A percentile compares a stretch with the other conserved stretches of the same genome.
Conservation (phyloP, 2,329 filamentous ascomycete species). For the Alternaria consortialis region DNA sequence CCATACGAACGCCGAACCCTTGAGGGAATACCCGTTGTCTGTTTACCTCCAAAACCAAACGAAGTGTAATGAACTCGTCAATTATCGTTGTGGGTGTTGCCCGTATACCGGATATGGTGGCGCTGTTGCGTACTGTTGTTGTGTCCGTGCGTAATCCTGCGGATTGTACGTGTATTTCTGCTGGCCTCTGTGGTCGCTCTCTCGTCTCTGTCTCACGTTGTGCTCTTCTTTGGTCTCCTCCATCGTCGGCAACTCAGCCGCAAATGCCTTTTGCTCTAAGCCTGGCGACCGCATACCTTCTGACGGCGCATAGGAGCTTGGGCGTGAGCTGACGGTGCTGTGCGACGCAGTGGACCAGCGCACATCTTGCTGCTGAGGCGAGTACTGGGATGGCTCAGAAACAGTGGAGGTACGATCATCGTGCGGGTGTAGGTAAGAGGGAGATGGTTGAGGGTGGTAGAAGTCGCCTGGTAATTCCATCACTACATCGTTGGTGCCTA, state of each 20-base stretch:
- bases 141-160: slow-evolving; percentile 41
- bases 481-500: slow-evolving; percentile 44
- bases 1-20: background rate
- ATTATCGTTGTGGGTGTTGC: background rate
- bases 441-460: slow-evolving; percentile 46
- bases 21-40: background rate
- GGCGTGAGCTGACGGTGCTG: slow-evolving; percentile 41
- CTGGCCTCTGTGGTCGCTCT: slow-evolving; percentile 20
- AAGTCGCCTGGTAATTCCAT: slow-evolving; percentile 57
- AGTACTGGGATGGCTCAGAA: slow-evolving; percentile 32
- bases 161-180: slow-evolving; percentile 48
- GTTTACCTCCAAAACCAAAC: background rate
- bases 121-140: slow-evolving; percentile 19
- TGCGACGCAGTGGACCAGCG: slow-evolving; percentile 47
- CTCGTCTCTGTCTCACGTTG: slow-evolving; percentile 26
- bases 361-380: slow-evolving; percentile 38
- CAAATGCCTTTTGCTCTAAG: slow-evolving; percentile 46
- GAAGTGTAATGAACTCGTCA: background rate
- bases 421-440: slow-evolving; percentile 38
- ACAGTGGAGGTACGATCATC: slow-evolving; percentile 33
- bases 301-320: slow-evolving; percentile 47
- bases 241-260: slow-evolving; percentile 48
- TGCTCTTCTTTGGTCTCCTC: slow-evolving; percentile 49
- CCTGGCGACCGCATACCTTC: slow-evolving; percentile 48
- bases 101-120: slow-evolving; percentile 19